Base-by-base conservation (phyloP, 164 flowering plant species). In the Chimonanthus salicifolius region DNA sequence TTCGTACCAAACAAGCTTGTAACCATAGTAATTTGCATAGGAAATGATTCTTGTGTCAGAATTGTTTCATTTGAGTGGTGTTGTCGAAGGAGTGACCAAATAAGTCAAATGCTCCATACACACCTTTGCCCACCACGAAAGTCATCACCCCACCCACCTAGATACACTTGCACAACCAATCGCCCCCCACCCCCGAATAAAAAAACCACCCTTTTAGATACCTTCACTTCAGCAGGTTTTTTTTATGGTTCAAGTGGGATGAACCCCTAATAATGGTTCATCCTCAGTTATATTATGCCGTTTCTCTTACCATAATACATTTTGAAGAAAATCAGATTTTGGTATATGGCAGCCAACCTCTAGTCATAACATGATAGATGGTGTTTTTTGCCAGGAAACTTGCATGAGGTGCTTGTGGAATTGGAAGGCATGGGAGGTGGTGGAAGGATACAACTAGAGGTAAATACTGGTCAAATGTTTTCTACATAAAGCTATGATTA, bases 341-440 rank as follows among this genome's bases (percentile, higher is more conserved):
- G 51, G 70, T 18, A 47, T 68, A 47, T n/a, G 48, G 8, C 10
- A n/a, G 47, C 11, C 47, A 68, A 68, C 6, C 0, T 9, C n/a
- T 49, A 63, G 69, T 33, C 43, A 13, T 60, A 47, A 46, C 13
- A 21, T 72, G 68, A 47, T 48, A 65, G 47, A 60, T 43, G 50
- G 10, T n/a, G 62, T 58, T 6, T 80, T 69, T 69, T 80, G 7
- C 66, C 80, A 95, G 99, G 99, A 77, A 75, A 85, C 75, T 74
- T 71, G 75, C 98, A 93, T 80, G 92, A 90, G 71, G 79, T 93
- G 79, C 74, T 84, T 76, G 87, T 93, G 78, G 94, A 91, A 58
- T 82, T 95, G 84, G 97, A 88, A 82, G 99, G 98, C 64, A 90
- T 95, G 87, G 98, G 99, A 62, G 98, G 97, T 74, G 98, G 99